Evolutionary conservation across 129 eudicot species (phyloP).

Genomic region (Centrapalus pauciflorus): DNA sequence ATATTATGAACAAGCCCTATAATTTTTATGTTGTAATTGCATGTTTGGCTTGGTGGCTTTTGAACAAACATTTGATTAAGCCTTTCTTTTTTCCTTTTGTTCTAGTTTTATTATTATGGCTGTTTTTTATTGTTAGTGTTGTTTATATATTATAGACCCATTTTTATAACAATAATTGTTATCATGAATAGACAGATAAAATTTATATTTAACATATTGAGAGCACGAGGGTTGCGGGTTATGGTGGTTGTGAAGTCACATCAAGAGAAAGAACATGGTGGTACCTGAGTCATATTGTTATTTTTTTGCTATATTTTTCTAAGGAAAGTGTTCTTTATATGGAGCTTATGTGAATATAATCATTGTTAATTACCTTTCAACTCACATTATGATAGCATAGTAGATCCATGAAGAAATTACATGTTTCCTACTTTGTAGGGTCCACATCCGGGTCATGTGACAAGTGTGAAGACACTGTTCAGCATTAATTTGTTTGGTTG

Average conservation of each 20-base stretch:
- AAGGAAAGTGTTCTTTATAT: constrained; percentile 8
- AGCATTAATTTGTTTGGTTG: constrained; percentile 15
- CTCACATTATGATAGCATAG: constrained; percentile 23
- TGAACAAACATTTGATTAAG: background rate
- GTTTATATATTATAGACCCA: background rate
- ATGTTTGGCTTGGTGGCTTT: constrained; percentile 9
- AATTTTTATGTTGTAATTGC: constrained; percentile 3
- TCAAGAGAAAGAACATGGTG: constrained; percentile 33
- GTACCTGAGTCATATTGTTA: constrained; percentile 27
- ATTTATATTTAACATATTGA: constrained; percentile 16
- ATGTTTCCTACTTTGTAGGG: constrained; percentile 34
- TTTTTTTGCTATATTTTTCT: constrained; percentile 9
- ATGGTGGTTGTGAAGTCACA: constrained; percentile 46
- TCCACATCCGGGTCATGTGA: constrained; percentile 32
- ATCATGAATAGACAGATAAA: constrained; percentile 28
- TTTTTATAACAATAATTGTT: constrained; percentile 12
- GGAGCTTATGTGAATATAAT: constrained; percentile 17
- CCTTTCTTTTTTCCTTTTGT: background rate
- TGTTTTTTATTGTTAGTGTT: constrained; percentile 1
- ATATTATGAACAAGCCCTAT: background rate
- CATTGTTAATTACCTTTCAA: constrained; percentile 11
- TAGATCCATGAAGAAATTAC: constrained; percentile 30
- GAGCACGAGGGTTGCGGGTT: constrained; percentile 41
- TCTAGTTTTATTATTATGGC: constrained; percentile 1
- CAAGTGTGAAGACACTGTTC: constrained; percentile 32